Evolutionary conservation across 345 rosid genomes (phyloP).

Genomic region (Excoecaria cochinchinensis): DNA sequence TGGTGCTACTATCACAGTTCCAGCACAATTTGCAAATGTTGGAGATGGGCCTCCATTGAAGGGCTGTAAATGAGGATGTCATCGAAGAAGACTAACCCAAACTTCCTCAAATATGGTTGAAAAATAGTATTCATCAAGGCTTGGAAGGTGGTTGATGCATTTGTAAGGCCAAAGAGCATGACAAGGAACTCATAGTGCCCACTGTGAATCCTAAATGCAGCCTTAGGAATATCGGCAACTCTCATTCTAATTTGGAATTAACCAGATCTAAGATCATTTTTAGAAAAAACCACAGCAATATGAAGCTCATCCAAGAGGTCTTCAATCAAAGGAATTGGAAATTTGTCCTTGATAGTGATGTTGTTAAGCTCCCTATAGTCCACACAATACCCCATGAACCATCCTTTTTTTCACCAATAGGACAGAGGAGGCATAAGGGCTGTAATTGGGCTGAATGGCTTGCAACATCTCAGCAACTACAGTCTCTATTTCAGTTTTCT

Average conservation of each 20-base stretch:
- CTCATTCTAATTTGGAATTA: not conserved
- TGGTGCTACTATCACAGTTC: not conserved
- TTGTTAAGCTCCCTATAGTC: not conserved
- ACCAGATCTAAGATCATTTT: not conserved
- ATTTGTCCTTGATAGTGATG: no score
- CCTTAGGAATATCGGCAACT: not conserved
- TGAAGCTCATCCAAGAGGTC: no score
- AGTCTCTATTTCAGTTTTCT: no score
- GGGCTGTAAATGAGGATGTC: not conserved
- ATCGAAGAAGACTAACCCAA: not conserved
- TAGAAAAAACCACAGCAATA: no score
- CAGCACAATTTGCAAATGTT: not conserved
- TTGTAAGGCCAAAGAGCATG: not conserved
- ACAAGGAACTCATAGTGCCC: not conserved
- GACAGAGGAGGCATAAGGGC: no score
- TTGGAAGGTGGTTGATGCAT: not conserved
- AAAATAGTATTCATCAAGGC: not conserved
- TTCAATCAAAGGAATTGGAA: no score
- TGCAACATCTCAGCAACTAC: no score
- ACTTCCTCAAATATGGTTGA: not conserved
- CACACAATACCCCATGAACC: not conserved
- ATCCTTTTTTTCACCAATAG: not conserved
- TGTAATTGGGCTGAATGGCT: no score
- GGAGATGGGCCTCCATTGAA: not conserved
- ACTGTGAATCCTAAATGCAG: not conserved